These are phyloP conservation scores for Deinandra increscens DNA, from an alignment of 129 eudicot species.

Conservation along the genomic window DNA sequence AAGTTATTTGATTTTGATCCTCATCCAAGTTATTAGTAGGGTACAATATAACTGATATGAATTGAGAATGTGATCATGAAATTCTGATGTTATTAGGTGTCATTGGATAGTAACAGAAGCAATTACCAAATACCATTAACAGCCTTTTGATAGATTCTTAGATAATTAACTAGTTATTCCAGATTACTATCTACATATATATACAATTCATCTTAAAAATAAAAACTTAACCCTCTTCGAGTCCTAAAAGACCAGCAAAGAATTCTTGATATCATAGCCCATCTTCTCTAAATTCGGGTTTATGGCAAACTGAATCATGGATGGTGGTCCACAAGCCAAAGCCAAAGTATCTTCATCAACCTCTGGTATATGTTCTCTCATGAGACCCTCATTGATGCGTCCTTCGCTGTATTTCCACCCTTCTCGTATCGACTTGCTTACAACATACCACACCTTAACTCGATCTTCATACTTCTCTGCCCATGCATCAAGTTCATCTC, in stretches of 20 bases:
- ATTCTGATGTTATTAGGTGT: too few species aligned
- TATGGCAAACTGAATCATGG: constrained; percentile 87
- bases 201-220: constrained; percentile 1
- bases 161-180: too few species aligned
- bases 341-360: constrained; percentile 50
- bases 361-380: constrained; percentile 68
- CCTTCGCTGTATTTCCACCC: constrained; percentile 84
- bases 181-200: constrained; percentile 25
- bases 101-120: too few species aligned
- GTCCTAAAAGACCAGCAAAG: constrained; percentile 56
- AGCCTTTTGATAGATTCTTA: too few species aligned
- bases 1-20: too few species aligned
- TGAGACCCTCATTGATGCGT: constrained; percentile 43
- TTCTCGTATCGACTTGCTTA: constrained; percentile 39
- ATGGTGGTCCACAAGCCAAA: constrained; percentile 91
- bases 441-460: constrained; percentile 91
- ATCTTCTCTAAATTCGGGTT: constrained; percentile 86
- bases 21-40: too few species aligned
- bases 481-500: constrained; percentile 80
- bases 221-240: not conserved
- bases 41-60: too few species aligned
- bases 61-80: too few species aligned
- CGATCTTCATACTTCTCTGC: constrained; percentile 48
- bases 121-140: too few species aligned
- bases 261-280: constrained; percentile 74